phyloP scores from a whole-genome alignment of 257 asterid genomes.

The Solanum arcanum region DNA sequence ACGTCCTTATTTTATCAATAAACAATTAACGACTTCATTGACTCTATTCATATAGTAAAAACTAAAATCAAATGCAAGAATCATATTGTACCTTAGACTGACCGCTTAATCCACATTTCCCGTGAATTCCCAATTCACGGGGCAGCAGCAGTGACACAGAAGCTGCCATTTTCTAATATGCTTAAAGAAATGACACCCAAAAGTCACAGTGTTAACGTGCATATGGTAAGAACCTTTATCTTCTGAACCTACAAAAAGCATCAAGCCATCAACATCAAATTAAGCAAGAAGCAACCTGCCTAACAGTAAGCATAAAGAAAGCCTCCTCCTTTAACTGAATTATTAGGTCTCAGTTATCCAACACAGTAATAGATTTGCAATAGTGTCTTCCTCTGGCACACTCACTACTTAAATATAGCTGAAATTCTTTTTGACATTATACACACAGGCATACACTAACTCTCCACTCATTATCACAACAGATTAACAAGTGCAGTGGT shows the following conservation, averaged over 20 bases:
- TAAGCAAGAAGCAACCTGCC: neutral
- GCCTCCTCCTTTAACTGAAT: neutral
- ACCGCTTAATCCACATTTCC: slow-evolving; percentile 4
- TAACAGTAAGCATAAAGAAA: neutral
- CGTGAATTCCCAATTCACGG: slow-evolving; percentile 2
- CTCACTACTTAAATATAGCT: neutral
- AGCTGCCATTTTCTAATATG: slow-evolving; percentile 20
- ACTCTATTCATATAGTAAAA: neutral
- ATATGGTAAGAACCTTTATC: neutral
- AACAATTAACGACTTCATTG: neutral
- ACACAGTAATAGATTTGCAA: neutral
- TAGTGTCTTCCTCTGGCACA: neutral
- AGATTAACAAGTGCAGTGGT: neutral
- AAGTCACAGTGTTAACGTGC: neutral
- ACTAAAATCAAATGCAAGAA: neutral
- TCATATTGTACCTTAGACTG: slow-evolving; percentile 14
- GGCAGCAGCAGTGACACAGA: slow-evolving; percentile 23
- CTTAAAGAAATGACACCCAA: neutral
- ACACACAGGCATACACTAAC: neutral
- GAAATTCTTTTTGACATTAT: neutral
- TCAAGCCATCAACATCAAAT: neutral
- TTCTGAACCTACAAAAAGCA: neutral
- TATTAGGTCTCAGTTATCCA: neutral
- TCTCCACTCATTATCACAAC: neutral
- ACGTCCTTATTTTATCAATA: neutral